These are phyloP conservation scores for Amanita fuliginea DNA, from an alignment of 768 basidiomycete genomes.

Conservation along the genomic window DNA sequence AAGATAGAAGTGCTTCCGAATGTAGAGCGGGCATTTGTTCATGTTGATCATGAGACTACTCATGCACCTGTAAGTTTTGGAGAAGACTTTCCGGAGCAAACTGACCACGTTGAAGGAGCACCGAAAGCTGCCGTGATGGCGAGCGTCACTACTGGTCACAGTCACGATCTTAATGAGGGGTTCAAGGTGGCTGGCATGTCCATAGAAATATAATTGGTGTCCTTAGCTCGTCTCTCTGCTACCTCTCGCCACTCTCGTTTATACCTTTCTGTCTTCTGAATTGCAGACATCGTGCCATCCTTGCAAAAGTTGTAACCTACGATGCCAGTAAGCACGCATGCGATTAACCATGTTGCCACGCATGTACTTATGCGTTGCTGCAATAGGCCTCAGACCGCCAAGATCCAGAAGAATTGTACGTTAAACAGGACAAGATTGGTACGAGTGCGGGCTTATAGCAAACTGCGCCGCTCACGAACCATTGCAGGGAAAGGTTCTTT, in stretches of 20 bases:
- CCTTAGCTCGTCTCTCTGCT: conserved; percentile 4
- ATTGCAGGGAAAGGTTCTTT: conserved; percentile 90
- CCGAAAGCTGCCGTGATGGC: conserved; percentile 21
- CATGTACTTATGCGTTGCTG: not conserved
- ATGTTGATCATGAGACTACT: conserved; percentile 91
- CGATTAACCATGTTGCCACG: not conserved
- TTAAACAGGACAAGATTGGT: conserved; percentile 97
- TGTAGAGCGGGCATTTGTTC: conserved; percentile 89
- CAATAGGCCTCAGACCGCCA: conserved; percentile 54
- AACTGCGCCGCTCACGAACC: conserved; percentile 5
- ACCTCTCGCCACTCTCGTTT: not conserved
- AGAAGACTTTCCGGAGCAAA: too few species aligned
- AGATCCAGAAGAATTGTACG: conserved; percentile 96
- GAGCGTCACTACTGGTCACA: not conserved
- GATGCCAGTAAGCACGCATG: conserved; percentile 16
- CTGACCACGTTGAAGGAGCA: conserved; percentile 29
- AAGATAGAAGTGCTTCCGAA: conserved; percentile 84
- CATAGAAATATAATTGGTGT: conserved; percentile 5
- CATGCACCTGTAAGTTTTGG: conserved; percentile 40
- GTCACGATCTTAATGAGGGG: not conserved
- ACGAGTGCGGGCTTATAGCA: conserved; percentile 13
- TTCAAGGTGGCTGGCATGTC: conserved; percentile 3
- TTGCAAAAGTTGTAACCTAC: not conserved
- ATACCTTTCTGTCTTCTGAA: not conserved
- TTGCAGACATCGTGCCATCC: not conserved